Evolutionary conservation across 1,284 basidiomycete genomes (phyloP).

Genomic region (Ustilago lituana): DNA sequence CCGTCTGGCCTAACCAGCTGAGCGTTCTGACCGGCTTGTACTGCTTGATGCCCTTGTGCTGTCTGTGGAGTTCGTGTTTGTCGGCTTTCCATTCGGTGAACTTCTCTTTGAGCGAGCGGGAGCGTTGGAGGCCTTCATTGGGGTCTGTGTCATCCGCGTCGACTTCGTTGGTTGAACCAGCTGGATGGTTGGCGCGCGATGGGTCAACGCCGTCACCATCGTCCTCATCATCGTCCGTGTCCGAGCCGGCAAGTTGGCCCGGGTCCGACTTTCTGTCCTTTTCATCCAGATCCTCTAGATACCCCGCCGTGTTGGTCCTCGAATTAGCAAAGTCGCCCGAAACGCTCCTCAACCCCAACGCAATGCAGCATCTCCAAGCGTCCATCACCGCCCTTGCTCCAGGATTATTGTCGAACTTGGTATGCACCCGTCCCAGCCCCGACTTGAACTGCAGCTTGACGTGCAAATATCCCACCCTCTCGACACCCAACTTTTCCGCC

Average conservation of each 20-base stretch:
- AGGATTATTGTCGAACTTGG: slow-evolving; percentile 36
- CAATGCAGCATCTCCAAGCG: slow-evolving; percentile 47
- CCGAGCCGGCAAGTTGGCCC: not conserved
- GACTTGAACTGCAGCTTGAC: slow-evolving; percentile 53
- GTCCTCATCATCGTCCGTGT: slow-evolving; percentile 1
- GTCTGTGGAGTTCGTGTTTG: slow-evolving; percentile 43
- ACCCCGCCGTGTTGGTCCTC: slow-evolving; percentile 15
- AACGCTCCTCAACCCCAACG: slow-evolving; percentile 33
- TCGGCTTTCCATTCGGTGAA: slow-evolving; percentile 46
- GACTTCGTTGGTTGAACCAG: too few relatives aligned
- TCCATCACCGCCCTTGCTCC: slow-evolving; percentile 45
- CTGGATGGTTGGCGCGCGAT: too few relatives aligned
- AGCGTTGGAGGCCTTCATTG: slow-evolving; percentile 9
- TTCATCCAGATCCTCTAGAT: slow-evolving; percentile 12
- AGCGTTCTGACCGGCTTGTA: slow-evolving; percentile 47
- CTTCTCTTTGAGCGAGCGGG: slow-evolving; percentile 32
- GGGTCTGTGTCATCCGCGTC: slow-evolving; percentile 14
- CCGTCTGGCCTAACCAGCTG: slow-evolving; percentile 33
- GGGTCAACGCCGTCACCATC: slow-evolving; percentile 9
- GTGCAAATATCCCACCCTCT: slow-evolving; percentile 31
- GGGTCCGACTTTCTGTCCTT: not conserved
- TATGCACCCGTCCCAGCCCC: slow-evolving; percentile 48
- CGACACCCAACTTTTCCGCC: slow-evolving; percentile 34
- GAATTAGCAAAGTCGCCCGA: slow-evolving; percentile 42
- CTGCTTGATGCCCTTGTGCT: slow-evolving; percentile 46